Evolutionary conservation across 495 filamentous ascomycete genomes (phyloP), one percentile per base, ranked within the genome.

Genomic region (Thozetella sp.): DNA sequence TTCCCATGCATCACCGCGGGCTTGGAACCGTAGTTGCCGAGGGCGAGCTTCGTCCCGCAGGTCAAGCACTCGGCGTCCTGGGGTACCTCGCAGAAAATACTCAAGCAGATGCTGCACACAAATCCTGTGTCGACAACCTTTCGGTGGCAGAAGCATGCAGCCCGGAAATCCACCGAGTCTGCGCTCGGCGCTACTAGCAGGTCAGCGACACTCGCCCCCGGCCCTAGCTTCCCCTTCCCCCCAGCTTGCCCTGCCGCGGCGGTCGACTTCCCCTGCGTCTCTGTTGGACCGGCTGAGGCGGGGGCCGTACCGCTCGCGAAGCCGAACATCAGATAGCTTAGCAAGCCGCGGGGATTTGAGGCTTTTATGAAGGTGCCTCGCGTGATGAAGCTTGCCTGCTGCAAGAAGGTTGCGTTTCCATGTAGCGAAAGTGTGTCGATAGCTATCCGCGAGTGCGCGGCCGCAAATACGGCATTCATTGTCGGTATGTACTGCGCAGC

Each of bases 391-490:
- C 86, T 88, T 11, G 94, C 95, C 72, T 99, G 95, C 64, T 99
- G 93, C 20, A 99, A 77, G 69, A 99, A 97, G n/a, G 95, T 92
- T 6, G 79, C 71, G 3, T 89, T 88, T 6, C 92, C 93, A 46
- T 90, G 85, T 11, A 99, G 81, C 57, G 96, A 89, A 57, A 92
- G 85, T 26, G 97, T 90, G 71, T 97, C 94, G 70, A 99, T 91
- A 15, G 95, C 90, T 60, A 98, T 91, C 61, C 81, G 82, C 53
- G 92, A 78, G 55, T 93, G 88, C 63, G 91, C 92, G 59, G 93
- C 93, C 11, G 95, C 96, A 74, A 99, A 99, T 43, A 97, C 96
- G 63, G 87, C 83, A 77, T 98, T 99, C 93, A 98, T 99, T 51
- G 97, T 90, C 1, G 94, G 91, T 57, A 98, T 97, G 76, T 99